These are phyloP conservation scores for Salix arbutifolia DNA, from an alignment of 345 rosid species.

Conservation along the genomic window DNA sequence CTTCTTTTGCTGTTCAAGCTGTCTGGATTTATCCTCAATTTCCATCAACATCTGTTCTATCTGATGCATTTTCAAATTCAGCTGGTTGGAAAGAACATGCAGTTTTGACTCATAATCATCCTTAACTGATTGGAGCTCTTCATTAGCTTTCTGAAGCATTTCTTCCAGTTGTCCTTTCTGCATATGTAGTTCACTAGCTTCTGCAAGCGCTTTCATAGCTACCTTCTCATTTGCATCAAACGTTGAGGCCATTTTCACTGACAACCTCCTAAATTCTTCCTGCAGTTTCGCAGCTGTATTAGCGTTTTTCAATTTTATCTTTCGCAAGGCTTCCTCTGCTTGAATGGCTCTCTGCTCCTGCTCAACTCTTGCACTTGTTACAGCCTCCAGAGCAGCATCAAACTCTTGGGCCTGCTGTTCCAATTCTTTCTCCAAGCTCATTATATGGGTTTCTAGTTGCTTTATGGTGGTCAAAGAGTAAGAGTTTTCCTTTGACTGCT, in stretches of 20 bases:
- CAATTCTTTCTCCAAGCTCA: constrained; percentile 63
- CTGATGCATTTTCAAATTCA: constrained; percentile 41
- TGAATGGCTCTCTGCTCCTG: constrained; percentile 82
- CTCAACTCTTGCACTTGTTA: constrained; percentile 49
- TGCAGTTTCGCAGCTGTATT: constrained; percentile 75
- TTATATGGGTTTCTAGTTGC: constrained; percentile 47
- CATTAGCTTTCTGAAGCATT: constrained; percentile 51
- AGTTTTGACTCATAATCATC: constrained; percentile 54
- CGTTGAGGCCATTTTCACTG: constrained; percentile 70
- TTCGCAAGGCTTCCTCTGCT: constrained; percentile 75
- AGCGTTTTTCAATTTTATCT: constrained; percentile 64
- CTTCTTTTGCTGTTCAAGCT: constrained; percentile 47
- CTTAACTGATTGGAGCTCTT: constrained; percentile 42
- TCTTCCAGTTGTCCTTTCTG: constrained; percentile 63
- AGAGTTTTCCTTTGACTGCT: constrained; percentile 22
- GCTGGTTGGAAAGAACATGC: constrained; percentile 37
- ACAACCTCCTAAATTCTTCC: constrained; percentile 69
- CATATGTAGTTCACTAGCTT: constrained; percentile 55
- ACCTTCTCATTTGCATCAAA: constrained; percentile 79
- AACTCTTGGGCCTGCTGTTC: constrained; percentile 52
- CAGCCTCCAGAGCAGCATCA: constrained; percentile 58
- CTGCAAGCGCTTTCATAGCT: constrained; percentile 68
- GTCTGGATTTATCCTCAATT: constrained; percentile 45
- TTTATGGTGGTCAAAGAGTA: constrained; percentile 36
- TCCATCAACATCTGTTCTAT: constrained; percentile 41